Percentiles rank a stretch among this genome's conserved stretches.
Evolutionary conservation across 495 filamentous ascomycete genomes (phyloP).

Genomic region (Xylaria telfairii): DNA sequence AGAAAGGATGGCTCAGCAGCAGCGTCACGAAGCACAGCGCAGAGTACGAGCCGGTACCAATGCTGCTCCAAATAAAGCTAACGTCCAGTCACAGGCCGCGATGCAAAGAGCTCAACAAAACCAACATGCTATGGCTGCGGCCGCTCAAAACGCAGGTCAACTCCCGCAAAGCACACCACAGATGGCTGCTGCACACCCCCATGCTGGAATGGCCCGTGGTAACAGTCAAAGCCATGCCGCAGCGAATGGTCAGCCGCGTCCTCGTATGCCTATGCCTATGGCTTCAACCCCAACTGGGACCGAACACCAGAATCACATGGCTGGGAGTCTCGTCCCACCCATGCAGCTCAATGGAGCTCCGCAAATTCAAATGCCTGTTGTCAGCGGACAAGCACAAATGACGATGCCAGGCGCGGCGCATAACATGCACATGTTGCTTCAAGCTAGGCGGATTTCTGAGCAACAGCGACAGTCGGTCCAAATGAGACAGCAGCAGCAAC

Average conservation of each 20-base stretch:
- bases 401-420: slow-evolving; percentile 69
- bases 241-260: slow-evolving; percentile 44
- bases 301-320: slow-evolving; percentile 49
- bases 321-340: slow-evolving; percentile 56
- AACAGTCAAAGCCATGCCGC: slow-evolving; percentile 46
- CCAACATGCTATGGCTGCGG: slow-evolving; percentile 43
- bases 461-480: slow-evolving; percentile 65
- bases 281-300: slow-evolving; percentile 50
- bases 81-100: slow-evolving; percentile 36
- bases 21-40: slow-evolving; percentile 61
- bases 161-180: slow-evolving; percentile 45
- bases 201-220: slow-evolving; percentile 44
- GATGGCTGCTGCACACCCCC: slow-evolving; percentile 46
- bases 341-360: slow-evolving; percentile 73
- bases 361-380: slow-evolving; percentile 71
- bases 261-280: slow-evolving; percentile 51
- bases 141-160: slow-evolving; percentile 41
- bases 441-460: slow-evolving; percentile 66
- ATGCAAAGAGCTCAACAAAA: slow-evolving; percentile 47
- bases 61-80: slow-evolving; percentile 33
- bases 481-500: slow-evolving; percentile 54
- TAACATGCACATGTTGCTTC: slow-evolving; percentile 60
- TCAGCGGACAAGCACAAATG: slow-evolving; percentile 65
- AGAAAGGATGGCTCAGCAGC: slow-evolving; percentile 73
- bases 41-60: slow-evolving; percentile 55